Evolutionary conservation across 2,329 filamentous ascomycete species (phyloP), one percentile per base, ranked within the genome.

Genomic region (Macrophomina phaseolina): DNA sequence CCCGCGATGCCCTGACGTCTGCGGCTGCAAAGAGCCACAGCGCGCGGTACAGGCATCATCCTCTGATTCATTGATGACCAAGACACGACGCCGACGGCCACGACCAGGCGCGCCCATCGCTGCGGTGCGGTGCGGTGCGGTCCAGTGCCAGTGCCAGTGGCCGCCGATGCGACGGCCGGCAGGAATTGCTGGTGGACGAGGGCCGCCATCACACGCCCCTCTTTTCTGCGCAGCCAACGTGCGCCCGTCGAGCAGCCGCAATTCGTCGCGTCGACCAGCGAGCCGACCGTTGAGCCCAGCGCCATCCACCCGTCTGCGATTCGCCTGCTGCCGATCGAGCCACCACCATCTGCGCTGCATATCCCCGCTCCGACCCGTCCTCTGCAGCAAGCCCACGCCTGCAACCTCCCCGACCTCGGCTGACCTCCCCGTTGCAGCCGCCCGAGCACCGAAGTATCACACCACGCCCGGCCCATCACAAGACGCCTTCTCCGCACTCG

Each of bases 361-460:
- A 46, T 62, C 42, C 58, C 58, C 42, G 58, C 58, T 42, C 45
- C 58, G 58, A 49, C 42, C 58, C 58, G 58, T n/a, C 32, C 45
- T 62, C 58, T 42, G 58, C 58, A 36, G 38, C 16, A 23, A 45
- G 23, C 53, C 53, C 53, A 30, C 5, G 12, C 36, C 52, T 40
- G 52, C 32, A 46, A 14, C 32, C 58, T 12, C 56, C 58, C 56
- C 58, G 58, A n/a, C 12, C 45, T 49, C 58, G 58, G 58, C 58
- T 62, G 14, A 14, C 45, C 42, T 11, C 42, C 23, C 58, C 45
- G 46, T 48, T 30, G 38, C 30, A 34, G 32, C 32, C 36, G 34
- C 38, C 55, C 55, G 55, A 45, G 55, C 28, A 11, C 40, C 56
- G n/a, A 34, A 61, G 23, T 23, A 61, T 56, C 53, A 45, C n/a